Evolutionary conservation across 2,329 filamentous ascomycete genomes (phyloP).

Genomic region (Talaromyces sp.): DNA sequence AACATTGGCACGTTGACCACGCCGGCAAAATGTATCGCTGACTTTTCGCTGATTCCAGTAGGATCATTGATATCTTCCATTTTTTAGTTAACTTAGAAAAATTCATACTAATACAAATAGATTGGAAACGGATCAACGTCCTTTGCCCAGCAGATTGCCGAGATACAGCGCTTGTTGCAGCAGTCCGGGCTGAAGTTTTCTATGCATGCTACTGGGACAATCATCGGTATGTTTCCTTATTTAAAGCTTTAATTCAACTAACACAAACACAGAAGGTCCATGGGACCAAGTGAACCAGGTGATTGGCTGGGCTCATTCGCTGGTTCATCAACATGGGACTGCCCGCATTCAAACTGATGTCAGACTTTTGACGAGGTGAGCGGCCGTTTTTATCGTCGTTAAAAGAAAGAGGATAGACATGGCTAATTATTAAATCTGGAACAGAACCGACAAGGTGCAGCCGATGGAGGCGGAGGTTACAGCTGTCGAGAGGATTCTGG

Average conservation of each 20-base stretch:
- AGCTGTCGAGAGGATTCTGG: slow-evolving; percentile 49
- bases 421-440: not conserved
- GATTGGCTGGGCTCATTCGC: slow-evolving; percentile 70
- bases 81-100: not conserved
- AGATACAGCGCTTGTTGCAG: slow-evolving; percentile 74
- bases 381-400: slow-evolving; percentile 5
- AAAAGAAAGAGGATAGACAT: not conserved
- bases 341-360: slow-evolving; percentile 79
- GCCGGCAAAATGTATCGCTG: slow-evolving; percentile 68
- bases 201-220: slow-evolving; percentile 88
- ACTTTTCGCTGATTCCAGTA: slow-evolving; percentile 76
- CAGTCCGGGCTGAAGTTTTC: slow-evolving; percentile 69
- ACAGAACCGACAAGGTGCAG: slow-evolving; percentile 74
- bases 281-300: slow-evolving; percentile 80
- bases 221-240: slow-evolving; percentile 57
- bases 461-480: slow-evolving; percentile 68
- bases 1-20: slow-evolving; percentile 38
- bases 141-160: slow-evolving; percentile 73
- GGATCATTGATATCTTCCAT: not conserved
- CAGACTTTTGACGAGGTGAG: slow-evolving; percentile 67
- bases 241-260: not conserved
- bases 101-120: slow-evolving; percentile 6
- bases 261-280: slow-evolving; percentile 60
- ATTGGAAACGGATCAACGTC: slow-evolving; percentile 69
- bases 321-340: slow-evolving; percentile 68